Percentiles rank a stretch among this genome's conserved stretches.
These are phyloP conservation scores for Asclepias syriaca DNA, from an alignment of 257 asterid species.

Conservation along the genomic window DNA sequence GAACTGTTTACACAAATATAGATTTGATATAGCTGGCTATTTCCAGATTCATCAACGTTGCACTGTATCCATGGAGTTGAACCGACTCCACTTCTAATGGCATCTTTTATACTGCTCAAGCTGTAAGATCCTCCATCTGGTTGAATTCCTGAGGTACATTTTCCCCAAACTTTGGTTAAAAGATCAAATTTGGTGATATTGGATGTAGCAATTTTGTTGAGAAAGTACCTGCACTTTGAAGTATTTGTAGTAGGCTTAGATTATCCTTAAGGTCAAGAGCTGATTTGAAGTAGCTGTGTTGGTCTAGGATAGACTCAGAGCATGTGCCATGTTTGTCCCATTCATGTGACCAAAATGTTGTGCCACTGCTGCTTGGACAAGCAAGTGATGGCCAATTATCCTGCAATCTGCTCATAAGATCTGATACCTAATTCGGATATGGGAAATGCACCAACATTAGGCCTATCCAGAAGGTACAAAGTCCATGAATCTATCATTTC, in stretches of 20 bases:
- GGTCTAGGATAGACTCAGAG: constrained; percentile 46
- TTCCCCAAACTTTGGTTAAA: neutral
- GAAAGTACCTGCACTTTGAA: constrained; percentile 44
- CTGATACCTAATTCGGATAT: constrained; percentile 39
- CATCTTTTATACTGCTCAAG: constrained; percentile 37
- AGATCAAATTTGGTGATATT: neutral
- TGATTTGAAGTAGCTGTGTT: constrained; percentile 50
- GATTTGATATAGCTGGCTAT: constrained; percentile 54
- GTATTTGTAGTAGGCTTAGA: constrained; percentile 48
- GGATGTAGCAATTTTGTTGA: neutral
- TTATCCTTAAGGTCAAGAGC: constrained; percentile 53
- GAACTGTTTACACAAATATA: constrained; percentile 48
- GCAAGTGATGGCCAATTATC: constrained; percentile 64
- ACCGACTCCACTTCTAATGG: constrained; percentile 37
- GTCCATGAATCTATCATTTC: neutral
- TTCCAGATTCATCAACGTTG: constrained; percentile 47
- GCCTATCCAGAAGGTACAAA: neutral
- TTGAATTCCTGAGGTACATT: constrained; percentile 32
- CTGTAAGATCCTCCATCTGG: constrained; percentile 50
- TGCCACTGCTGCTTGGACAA: constrained; percentile 68
- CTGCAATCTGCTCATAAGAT: constrained; percentile 62
- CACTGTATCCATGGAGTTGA: constrained; percentile 50
- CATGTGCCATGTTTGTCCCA: constrained; percentile 89
- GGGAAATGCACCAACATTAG: neutral
- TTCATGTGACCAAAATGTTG: constrained; percentile 74